phyloP scores from a whole-genome alignment of 192 early-diverging fungal species.

The Gaertneriomyces semiglobifer region DNA sequence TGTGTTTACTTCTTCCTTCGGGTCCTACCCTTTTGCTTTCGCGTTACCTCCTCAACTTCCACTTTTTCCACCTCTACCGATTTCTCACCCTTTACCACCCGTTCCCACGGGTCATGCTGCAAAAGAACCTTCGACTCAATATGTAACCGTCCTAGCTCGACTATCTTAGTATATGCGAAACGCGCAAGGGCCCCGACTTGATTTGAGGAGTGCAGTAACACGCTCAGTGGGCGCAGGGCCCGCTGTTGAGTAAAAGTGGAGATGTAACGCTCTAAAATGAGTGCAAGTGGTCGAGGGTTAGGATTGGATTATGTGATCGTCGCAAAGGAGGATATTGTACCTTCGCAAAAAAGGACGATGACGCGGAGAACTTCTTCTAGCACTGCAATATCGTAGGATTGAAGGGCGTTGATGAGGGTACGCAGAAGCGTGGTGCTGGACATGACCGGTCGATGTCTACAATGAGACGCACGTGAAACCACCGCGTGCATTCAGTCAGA shows the following conservation, averaged over 20 bases:
- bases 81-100: neutral
- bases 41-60: too few relatives aligned
- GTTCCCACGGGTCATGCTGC: conserved; percentile 27
- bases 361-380: conserved; percentile 19
- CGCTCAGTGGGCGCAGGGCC: conserved; percentile 13
- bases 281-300: too few relatives aligned
- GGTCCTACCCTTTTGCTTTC: too few relatives aligned
- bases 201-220: conserved; percentile 20
- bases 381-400: conserved; percentile 15
- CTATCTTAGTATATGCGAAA: conserved; percentile 7
- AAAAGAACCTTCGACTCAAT: conserved; percentile 13
- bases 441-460: conserved; percentile 26
- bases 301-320: too few relatives aligned
- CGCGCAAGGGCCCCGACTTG: conserved; percentile 17
- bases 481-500: neutral
- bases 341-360: neutral
- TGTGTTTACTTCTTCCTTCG: too few relatives aligned
- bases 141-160: conserved; percentile 18
- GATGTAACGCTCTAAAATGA: neutral
- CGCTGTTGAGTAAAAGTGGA: neutral
- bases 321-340: too few relatives aligned
- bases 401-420: conserved; percentile 7
- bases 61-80: too few relatives aligned
- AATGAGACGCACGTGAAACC: too few relatives aligned
- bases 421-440: neutral